These are phyloP conservation scores for Phialemonium atrogriseum DNA, from an alignment of 2,329 filamentous ascomycete species.

Conservation along the genomic window DNA sequence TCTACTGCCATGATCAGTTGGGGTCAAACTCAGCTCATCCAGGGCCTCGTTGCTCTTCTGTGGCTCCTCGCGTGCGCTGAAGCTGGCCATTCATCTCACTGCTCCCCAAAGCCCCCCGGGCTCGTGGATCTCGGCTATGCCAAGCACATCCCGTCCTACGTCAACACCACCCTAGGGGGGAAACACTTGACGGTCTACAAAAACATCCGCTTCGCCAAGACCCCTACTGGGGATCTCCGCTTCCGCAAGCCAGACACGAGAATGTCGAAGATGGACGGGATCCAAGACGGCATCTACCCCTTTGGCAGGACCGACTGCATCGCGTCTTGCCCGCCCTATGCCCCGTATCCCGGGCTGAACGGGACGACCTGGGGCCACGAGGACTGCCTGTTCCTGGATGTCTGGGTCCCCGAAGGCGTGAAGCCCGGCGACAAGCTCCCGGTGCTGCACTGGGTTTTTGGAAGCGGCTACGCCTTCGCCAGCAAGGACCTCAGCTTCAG, in stretches of 20 bases:
- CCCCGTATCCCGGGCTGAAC: too few relatives aligned
- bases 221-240: slow-evolving; percentile 14
- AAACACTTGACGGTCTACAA: slow-evolving; percentile 13
- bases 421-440: slow-evolving; percentile 11
- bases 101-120: too few relatives aligned
- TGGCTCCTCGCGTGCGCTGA: too few relatives aligned
- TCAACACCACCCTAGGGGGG: slow-evolving; percentile 12
- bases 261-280: slow-evolving; percentile 4
- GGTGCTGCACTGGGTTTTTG: slow-evolving; percentile 12
- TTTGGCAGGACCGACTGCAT: too few relatives aligned
- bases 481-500: slow-evolving; percentile 11
- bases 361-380: slow-evolving; percentile 13
- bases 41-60: too few relatives aligned
- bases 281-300: slow-evolving; percentile 13
- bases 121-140: too few relatives aligned
- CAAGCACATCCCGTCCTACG: slow-evolving; percentile 11
- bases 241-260: slow-evolving; percentile 12
- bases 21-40: too few relatives aligned
- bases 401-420: slow-evolving; percentile 12
- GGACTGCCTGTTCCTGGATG: slow-evolving; percentile 15
- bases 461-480: slow-evolving; percentile 13
- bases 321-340: too few relatives aligned
- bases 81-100: too few relatives aligned
- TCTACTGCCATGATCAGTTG: too few relatives aligned
- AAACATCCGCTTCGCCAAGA: slow-evolving; percentile 17